phyloP scores from a whole-genome alignment of 23 red algal genomes.

The Pyropia haitanensis region DNA sequence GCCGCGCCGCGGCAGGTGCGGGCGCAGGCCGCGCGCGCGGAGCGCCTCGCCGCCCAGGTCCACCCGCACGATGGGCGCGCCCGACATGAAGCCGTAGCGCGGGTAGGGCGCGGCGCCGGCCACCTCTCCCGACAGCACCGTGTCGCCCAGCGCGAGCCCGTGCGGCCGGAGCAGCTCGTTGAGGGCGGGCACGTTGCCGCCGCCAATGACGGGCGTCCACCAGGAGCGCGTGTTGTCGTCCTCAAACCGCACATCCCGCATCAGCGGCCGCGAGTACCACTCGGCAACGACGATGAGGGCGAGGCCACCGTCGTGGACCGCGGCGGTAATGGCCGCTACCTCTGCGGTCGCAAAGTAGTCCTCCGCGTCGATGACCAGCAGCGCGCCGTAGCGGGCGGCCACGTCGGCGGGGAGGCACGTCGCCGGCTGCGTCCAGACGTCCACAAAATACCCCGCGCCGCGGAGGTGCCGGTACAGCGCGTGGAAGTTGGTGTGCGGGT shows the following conservation, averaged over 20 bases:
- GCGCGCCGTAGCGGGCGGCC: constrained; percentile 19
- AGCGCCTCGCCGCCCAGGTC: constrained; percentile 18
- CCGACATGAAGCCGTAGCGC: neutral
- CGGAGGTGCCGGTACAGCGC: constrained; percentile 29
- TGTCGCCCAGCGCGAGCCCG: constrained; percentile 64
- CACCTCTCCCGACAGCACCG: constrained; percentile 45
- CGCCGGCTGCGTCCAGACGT: constrained; percentile 42
- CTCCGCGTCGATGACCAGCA: constrained; percentile 70
- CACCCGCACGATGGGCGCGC: constrained; percentile 36
- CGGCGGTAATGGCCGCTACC: constrained; percentile 4
- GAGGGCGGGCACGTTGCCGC: constrained; percentile 48
- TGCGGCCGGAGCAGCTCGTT: constrained; percentile 51
- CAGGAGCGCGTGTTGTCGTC: constrained; percentile 68
- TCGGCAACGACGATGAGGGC: constrained; percentile 60
- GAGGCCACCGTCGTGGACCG: constrained; percentile 47
- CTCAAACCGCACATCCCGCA: constrained; percentile 61
- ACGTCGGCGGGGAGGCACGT: constrained; percentile 17
- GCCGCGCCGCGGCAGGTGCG: too few relatives aligned
- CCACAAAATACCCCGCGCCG: constrained; percentile 37
- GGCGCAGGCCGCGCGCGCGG: too few relatives aligned
- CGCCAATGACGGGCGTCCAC: constrained; percentile 68
- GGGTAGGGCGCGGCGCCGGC: too few relatives aligned
- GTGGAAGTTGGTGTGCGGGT: constrained; percentile 83
- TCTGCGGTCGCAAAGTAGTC: constrained; percentile 58
- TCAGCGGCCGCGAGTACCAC: constrained; percentile 69